A percentile compares a stretch with the other conserved stretches of the same genome.
These are phyloP conservation scores for Talaromyces sp. DNA, from an alignment of 2,329 filamentous ascomycete genomes.

Conservation along the genomic window DNA sequence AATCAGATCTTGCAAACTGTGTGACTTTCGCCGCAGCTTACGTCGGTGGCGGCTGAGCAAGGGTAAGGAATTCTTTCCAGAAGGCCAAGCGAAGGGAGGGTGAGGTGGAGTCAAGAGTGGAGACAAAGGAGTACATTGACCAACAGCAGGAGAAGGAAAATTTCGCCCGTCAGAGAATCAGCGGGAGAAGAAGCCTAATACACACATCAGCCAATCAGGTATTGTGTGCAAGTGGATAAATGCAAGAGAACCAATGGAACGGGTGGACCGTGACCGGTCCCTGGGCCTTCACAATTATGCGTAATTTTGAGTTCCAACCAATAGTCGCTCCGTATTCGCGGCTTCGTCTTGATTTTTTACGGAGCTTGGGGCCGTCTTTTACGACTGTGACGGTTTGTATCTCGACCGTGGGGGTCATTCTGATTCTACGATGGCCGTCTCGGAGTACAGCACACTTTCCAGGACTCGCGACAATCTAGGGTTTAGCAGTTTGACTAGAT, in stretches of 20 bases:
- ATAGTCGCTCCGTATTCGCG: background rate
- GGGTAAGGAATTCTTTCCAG: conserved; percentile 9
- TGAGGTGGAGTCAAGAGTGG: background rate
- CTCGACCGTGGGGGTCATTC: background rate
- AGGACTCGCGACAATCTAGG: background rate
- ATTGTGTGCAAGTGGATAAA: background rate
- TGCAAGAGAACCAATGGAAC: conserved; percentile 7
- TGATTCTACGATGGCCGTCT: background rate
- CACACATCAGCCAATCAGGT: background rate
- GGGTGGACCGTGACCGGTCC: conserved; percentile 7
- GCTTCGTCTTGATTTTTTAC: background rate
- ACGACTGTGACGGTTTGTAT: background rate
- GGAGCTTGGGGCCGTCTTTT: background rate
- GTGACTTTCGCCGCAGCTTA: background rate
- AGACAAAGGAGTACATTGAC: background rate
- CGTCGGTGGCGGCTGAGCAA: conserved; percentile 15
- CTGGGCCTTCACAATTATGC: background rate
- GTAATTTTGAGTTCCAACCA: background rate
- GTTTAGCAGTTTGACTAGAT: background rate
- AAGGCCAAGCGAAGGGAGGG: conserved; percentile 14
- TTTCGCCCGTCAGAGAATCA: conserved; percentile 10
- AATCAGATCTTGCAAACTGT: background rate
- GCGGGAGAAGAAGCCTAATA: conserved; percentile 13
- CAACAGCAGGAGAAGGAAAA: background rate
- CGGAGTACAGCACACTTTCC: conserved; percentile 4